A percentile compares a stretch with the other conserved stretches of the same genome.
phyloP scores from a whole-genome alignment of 257 asterid genomes.

The Jasminum sambac region DNA sequence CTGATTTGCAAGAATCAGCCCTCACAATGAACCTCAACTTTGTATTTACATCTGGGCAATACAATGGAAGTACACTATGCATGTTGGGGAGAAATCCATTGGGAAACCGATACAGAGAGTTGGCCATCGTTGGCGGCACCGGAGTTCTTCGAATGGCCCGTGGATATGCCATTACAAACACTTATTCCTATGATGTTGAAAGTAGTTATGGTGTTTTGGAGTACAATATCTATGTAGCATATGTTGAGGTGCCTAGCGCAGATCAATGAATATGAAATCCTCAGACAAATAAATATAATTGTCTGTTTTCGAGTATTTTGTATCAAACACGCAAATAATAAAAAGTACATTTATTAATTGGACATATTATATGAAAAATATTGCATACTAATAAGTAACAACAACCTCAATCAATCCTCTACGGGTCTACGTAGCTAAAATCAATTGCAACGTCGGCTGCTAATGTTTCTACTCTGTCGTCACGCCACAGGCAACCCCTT shows the following conservation, averaged over 20 bases:
- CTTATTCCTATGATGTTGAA: neutral
- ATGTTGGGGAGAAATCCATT: neutral
- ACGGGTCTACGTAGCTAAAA: too few species aligned
- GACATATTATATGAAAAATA: too few species aligned
- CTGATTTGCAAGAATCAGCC: neutral
- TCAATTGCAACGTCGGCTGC: too few species aligned
- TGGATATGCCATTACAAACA: slow-evolving; percentile 3
- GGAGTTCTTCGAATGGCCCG: slow-evolving; percentile 13
- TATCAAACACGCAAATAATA: too few species aligned
- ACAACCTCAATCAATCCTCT: too few species aligned
- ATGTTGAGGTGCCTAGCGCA: neutral
- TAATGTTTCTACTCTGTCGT: too few species aligned
- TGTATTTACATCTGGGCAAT: neutral
- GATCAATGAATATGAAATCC: neutral
- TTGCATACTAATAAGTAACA: too few species aligned
- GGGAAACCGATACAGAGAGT: neutral
- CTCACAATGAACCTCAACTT: neutral
- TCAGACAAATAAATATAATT: neutral
- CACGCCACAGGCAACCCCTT: too few species aligned
- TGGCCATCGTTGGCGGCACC: slow-evolving; percentile 8
- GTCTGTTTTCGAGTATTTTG: neutral
- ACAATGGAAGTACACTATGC: neutral
- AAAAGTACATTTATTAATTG: too few species aligned
- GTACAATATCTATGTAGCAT: neutral
- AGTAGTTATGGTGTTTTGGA: neutral